These are phyloP conservation scores for Hypoxylon sp. DNA, from an alignment of 2,329 filamentous ascomycete species.

Conservation along the genomic window DNA sequence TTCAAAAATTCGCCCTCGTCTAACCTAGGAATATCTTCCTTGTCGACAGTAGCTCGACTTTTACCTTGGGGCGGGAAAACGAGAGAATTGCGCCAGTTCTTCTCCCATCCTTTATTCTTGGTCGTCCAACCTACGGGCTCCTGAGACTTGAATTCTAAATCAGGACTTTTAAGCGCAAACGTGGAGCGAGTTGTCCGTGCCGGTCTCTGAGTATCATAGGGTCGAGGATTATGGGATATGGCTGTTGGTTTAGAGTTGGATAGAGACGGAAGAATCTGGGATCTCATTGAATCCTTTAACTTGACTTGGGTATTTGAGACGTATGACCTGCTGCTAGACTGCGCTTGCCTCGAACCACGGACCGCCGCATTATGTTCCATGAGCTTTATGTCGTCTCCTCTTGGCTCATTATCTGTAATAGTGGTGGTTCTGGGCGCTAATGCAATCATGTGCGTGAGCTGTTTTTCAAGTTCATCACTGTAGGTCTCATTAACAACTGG, in stretches of 20 bases:
- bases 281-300: constrained; percentile 48
- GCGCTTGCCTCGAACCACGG: constrained; percentile 16
- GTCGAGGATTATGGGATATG: constrained; percentile 19
- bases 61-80: constrained; percentile 72
- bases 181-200: constrained; percentile 45
- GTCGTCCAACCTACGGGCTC: constrained; percentile 64
- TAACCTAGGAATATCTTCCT: constrained; percentile 80
- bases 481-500: constrained; percentile 15
- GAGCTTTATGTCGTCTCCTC: constrained; percentile 48
- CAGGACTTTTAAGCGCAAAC: constrained; percentile 40
- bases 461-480: constrained; percentile 42
- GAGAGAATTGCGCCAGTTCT: constrained; percentile 70
- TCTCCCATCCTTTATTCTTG: constrained; percentile 66
- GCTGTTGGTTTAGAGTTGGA: constrained; percentile 12
- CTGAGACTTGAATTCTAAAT: constrained; percentile 43
- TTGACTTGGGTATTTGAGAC: constrained; percentile 25
- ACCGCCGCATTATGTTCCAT: constrained; percentile 46
- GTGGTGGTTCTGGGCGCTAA: constrained; percentile 24
- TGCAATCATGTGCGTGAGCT: constrained; percentile 32
- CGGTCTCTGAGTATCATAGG: constrained; percentile 21
- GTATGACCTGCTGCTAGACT: background rate
- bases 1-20: constrained; percentile 91
- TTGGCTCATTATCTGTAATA: constrained; percentile 25
- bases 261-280: constrained; percentile 10
- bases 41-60: constrained; percentile 76